Conservation (phyloP, 129 eudicot species). For the Centaurea solstitialis region DNA sequence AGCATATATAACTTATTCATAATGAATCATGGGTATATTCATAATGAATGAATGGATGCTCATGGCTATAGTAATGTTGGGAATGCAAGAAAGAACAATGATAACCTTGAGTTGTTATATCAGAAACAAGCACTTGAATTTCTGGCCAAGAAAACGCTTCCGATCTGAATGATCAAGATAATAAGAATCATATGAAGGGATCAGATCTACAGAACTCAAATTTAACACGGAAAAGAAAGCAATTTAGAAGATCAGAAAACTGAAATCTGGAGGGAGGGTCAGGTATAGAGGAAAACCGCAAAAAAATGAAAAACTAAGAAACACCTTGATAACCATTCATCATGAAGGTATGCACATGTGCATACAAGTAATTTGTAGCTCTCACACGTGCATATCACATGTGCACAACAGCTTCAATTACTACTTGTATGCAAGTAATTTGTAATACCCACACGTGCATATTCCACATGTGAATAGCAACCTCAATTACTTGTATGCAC, state of each 20-base stretch:
- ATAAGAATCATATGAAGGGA: slow-evolving; percentile 32
- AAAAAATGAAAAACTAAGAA: too few species aligned
- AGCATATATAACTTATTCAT: slow-evolving; percentile 16
- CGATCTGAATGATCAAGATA: slow-evolving; percentile 43
- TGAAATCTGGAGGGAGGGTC: slow-evolving; percentile 9
- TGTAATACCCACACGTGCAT: too few species aligned
- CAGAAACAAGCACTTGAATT: slow-evolving; percentile 39
- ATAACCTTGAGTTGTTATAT: slow-evolving; percentile 31
- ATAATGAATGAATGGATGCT: background rate
- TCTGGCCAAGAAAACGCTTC: slow-evolving; percentile 37
- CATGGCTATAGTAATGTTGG: slow-evolving; percentile 5
- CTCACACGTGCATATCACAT: too few species aligned
- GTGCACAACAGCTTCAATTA: too few species aligned
- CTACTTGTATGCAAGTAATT: too few species aligned
- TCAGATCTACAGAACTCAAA: slow-evolving; percentile 13
- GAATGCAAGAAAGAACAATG: slow-evolving; percentile 13
- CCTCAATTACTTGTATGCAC: too few species aligned
- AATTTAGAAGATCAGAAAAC: background rate
- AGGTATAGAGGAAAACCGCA: too few species aligned
- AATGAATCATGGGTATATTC: background rate
- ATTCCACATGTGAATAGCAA: too few species aligned
- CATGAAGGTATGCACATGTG: too few species aligned
- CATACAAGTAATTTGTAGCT: too few species aligned
- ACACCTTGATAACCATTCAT: too few species aligned
- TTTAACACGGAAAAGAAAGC: background rate